Percentiles rank a stretch among this genome's conserved stretches.
Conservation (phyloP, 2,329 filamentous ascomycete species). For the Plenodomus lindquistii region DNA sequence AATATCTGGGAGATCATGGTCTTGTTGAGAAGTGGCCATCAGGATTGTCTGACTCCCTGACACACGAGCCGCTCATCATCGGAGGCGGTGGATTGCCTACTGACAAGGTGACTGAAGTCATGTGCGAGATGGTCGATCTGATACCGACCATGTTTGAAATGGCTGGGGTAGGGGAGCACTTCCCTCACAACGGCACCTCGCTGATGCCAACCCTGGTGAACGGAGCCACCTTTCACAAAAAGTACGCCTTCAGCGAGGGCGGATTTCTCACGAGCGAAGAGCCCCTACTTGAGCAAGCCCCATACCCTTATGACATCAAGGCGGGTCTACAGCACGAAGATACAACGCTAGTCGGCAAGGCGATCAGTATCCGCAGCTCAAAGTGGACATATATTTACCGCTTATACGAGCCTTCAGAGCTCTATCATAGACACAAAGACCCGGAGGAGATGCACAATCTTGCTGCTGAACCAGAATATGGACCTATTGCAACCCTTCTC, state of each 20-base stretch:
- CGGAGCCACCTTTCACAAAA: too few relatives aligned
- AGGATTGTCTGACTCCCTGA: too few relatives aligned
- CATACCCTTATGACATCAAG: conserved; percentile 55
- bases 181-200: conserved; percentile 48
- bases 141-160: conserved; percentile 51
- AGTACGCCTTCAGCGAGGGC: conserved; percentile 52
- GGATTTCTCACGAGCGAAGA: conserved; percentile 52
- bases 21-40: too few relatives aligned
- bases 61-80: too few relatives aligned
- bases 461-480: too few relatives aligned
- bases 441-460: too few relatives aligned
- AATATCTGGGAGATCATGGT: too few relatives aligned
- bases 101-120: too few relatives aligned
- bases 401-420: conserved; percentile 51
- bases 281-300: conserved; percentile 50
- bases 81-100: too few relatives aligned
- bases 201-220: too few relatives aligned
- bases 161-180: conserved; percentile 45
- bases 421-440: conserved; percentile 48
- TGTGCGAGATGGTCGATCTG: conserved; percentile 54
- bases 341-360: conserved; percentile 50
- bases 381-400: conserved; percentile 52
- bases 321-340: conserved; percentile 52
- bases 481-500: too few relatives aligned
- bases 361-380: conserved; percentile 43